Evolutionary conservation across 306 rosid species (phyloP).

Genomic region (Gillenia trifoliata): DNA sequence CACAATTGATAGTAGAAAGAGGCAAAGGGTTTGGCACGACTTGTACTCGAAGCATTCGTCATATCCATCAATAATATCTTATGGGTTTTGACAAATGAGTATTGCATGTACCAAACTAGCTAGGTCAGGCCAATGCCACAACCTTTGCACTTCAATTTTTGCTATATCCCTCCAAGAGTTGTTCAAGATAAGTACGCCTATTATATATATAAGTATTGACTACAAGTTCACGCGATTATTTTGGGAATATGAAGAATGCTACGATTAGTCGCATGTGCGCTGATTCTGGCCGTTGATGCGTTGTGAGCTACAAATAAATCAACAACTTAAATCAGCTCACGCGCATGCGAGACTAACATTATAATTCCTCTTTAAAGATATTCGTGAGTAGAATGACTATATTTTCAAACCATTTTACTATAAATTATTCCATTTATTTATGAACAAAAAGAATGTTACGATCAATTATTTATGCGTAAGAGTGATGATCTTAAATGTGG

Average conservation of each 20-base stretch:
- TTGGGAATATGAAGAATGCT: too few relatives aligned
- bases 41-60: neutral
- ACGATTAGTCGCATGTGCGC: accelerated
- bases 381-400: neutral
- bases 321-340: neutral
- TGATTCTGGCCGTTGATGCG: too few relatives aligned
- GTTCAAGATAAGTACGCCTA: neutral
- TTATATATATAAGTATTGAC: too few relatives aligned
- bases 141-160: neutral
- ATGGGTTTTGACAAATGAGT: neutral
- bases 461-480: too few relatives aligned
- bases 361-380: too few relatives aligned
- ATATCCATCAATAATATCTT: neutral
- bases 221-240: neutral
- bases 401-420: neutral
- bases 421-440: too few relatives aligned
- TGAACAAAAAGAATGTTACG: too few relatives aligned
- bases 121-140: neutral
- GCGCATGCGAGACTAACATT: neutral
- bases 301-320: neutral
- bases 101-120: constrained; percentile 1
- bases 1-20: neutral
- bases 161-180: neutral
- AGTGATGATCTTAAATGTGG: accelerated
- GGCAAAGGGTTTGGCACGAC: constrained; percentile 14